Base-by-base conservation (phyloP, 1,284 basidiomycete genomes). In the Ustilago xerochloae region DNA sequence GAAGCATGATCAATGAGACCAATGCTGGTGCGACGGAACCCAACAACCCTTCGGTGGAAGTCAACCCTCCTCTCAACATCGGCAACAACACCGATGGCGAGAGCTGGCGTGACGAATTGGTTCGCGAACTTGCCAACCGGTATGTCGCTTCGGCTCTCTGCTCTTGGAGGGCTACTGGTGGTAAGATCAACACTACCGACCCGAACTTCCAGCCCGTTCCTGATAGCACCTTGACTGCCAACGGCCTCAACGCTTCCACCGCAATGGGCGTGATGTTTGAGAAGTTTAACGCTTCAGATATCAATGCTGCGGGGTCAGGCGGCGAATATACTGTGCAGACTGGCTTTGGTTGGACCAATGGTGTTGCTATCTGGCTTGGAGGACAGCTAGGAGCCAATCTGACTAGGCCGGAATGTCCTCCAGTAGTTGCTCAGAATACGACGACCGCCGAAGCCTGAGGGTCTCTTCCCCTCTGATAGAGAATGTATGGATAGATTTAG, bases 81-180 rank as follows among this genome's bases (percentile, higher is more conserved):
- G 91, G 92, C 12, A 91, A 90, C 69, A 88, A 88, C 0, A 75
- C 81, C 6, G 56, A 55, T 28, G 87, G 89, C 48, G 90, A 92
- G 77, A 89, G 89, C 6, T 93, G 92, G 92, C 87, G 86, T 3
- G 85, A 87, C 28, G 85, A 87, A 4, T 86, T 96, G 18, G 87
- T 87, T 75, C 88, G 91, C 51, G 89, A 93, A 83, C 84, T 93
- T 61, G 91, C 90, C 15, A 93, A 93, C 79, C 88, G 93, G 28
- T 96, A 94, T 84, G 87, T 93, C 75, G 87, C 90, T 36, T 91
- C 92, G 58, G 90, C 89, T 1, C 88, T 96, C 71, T 96, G 94
- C 85, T 93, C 92, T 72, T 97, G 94, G 94, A 91, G 74, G 18
- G 60, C 75, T 6, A 75, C 93, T 0, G 86, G 90, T 50, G 85